phyloP scores from a whole-genome alignment of 352 stramenopile genomes.

The Phytophthora podocarpi region DNA sequence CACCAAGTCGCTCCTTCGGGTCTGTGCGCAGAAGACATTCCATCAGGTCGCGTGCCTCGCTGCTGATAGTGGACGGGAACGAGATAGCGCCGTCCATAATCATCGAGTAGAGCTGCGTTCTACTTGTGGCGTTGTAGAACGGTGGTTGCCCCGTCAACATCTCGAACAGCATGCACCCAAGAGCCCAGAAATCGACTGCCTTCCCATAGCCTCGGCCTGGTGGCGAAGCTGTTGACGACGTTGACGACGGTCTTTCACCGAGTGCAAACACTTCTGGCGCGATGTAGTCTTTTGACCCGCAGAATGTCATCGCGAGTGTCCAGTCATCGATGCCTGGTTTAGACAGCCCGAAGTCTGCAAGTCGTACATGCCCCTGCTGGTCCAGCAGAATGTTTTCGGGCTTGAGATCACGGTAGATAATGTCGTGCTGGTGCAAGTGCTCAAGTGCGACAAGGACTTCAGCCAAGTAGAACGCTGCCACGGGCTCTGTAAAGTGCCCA shows the following conservation, averaged over 20 bases:
- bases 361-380: slow-evolving; percentile 81
- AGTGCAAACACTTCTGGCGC: slow-evolving; percentile 77
- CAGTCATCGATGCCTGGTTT: slow-evolving; percentile 74
- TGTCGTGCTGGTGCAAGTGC: slow-evolving; percentile 69
- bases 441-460: slow-evolving; percentile 88
- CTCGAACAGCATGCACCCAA: slow-evolving; percentile 90
- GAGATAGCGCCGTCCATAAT: slow-evolving; percentile 52
- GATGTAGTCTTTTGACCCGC: slow-evolving; percentile 90
- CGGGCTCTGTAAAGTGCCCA: slow-evolving; percentile 76
- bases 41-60: slow-evolving; percentile 61
- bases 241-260: slow-evolving; percentile 32
- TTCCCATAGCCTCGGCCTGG: slow-evolving; percentile 78
- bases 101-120: slow-evolving; percentile 59
- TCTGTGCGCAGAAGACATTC: slow-evolving; percentile 52
- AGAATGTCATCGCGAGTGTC: slow-evolving; percentile 79
- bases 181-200: slow-evolving; percentile 90
- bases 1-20: slow-evolving; percentile 63
- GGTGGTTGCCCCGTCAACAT: slow-evolving; percentile 88
- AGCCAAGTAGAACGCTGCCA: slow-evolving; percentile 87
- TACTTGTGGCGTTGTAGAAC: slow-evolving; percentile 81
- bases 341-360: slow-evolving; percentile 92
- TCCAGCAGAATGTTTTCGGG: slow-evolving; percentile 92
- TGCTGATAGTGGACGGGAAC: slow-evolving; percentile 62
- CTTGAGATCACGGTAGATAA: slow-evolving; percentile 92
- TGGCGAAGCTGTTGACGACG: slow-evolving; percentile 15